Base-by-base conservation (phyloP, 2,329 filamentous ascomycete species). In the Fusarium pseudograminearum region DNA sequence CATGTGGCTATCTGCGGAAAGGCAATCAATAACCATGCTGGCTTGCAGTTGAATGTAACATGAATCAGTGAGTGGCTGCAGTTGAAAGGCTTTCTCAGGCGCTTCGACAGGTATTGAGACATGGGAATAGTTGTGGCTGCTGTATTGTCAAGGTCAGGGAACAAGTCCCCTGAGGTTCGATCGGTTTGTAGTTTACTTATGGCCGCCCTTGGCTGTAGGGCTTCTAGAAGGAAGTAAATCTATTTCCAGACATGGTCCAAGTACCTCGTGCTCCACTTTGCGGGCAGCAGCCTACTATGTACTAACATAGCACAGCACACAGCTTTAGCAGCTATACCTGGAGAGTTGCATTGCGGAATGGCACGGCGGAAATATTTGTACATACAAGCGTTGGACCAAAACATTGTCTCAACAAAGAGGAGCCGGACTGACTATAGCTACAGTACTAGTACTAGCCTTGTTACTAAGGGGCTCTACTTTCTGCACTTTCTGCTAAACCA, bases 191-290 rank as follows among this genome's bases (percentile, higher is more conserved):
- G 45, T 54, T 22, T 44, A 61, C n/a, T n/a, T 44, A 40, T n/a
- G 45, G n/a, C 55, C 34, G 55, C 30, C 55, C 44, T 51, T n/a
- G 28, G 22, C 40, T 15, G 12, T 41, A 42, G 34, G 45, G 34
- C 61, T 65, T 65, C 61, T 65, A 65, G 61, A 65, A 28, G 26
- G 26, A 28, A 28, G 26, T 8, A 9, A 28, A 60, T 40, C 34
- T 45, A 28, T 60, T 60, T 52, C 46, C 34, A 51, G 48, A 28
- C 22, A 38, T 40, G 34, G 48, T 41, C 48, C 40, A 51, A n/a
- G 31, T 34, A 38, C 26, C 22, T 26, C 1, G 14, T 16, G 9
- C 33, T 41, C 48, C 48, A 51, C 48, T 40, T 11, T 20, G 26
- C 34, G 48, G 24, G 30, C 33, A 5, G 33, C n/a, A 40, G 36